Evolutionary conservation across 2,329 filamentous ascomycete genomes (phyloP), one percentile per base, ranked within the genome.

Genomic region (Penicillium sp.): DNA sequence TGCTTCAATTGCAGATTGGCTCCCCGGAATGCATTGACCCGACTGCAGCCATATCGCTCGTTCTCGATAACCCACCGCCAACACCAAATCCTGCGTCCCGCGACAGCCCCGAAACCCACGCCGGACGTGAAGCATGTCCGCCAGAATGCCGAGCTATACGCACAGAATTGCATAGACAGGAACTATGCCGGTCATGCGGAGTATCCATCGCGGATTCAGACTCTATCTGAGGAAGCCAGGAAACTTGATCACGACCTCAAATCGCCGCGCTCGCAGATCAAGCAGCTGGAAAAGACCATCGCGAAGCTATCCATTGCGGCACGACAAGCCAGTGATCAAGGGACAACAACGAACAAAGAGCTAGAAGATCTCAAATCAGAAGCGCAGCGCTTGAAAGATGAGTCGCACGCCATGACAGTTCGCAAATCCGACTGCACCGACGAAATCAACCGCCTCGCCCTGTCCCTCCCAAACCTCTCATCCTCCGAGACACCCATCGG

Each of bases 51-150:
- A 46, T 51, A 36, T 6, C 70, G 70, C 53, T 57, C 41, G 14
- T 70, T 69, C 49, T 64, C 66, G 24, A 55, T 55, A 18, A 60
- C 68, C 24, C 63, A 56, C 16, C 65, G 61, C n/a, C 63, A 63
- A 52, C 55, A 60, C 11, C 67, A 74, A 31, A 55, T 64, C 19
- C 52, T 77, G 3, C 83, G 88, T 40, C 89, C 90, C 4, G 82
- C 89, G 1, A 88, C 85, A 54, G 92, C 91, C 14, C 92, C 92
- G 11, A 94, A 91, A 73, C 86, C 91, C 27, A 84, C 84, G 49
- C 84, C 96, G 65, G 90, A 97, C 78, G 84, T 96, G 72, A 94
- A 91, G 75, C 89, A 95, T 78, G 96, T 99, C 74, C 92, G 93
- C 58, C 85, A 92, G 70, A 90, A 96, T 76, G 86, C 90, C 16